Conservation (phyloP, 495 filamentous ascomycete species). For the Talaromyces ruber region DNA sequence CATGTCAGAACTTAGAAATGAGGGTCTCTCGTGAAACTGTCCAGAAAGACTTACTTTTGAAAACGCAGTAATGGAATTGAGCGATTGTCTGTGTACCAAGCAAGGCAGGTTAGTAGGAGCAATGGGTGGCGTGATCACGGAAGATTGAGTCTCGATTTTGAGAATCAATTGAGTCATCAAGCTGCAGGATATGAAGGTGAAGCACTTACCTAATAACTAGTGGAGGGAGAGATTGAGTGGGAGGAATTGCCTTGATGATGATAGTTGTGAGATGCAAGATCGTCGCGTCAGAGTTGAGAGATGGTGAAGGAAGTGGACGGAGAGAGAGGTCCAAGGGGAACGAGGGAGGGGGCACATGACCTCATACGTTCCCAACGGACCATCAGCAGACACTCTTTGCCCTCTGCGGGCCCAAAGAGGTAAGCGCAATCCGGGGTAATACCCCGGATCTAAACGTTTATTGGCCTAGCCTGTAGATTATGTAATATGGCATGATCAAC, state of each 20-base stretch:
- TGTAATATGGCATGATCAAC: neutral
- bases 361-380: neutral
- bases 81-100: neutral
- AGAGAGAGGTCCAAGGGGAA: neutral
- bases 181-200: neutral
- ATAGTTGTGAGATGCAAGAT: neutral
- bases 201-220: neutral
- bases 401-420: neutral
- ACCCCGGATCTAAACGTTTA: neutral
- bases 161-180: neutral
- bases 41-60: neutral
- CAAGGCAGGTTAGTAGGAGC: neutral
- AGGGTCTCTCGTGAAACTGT: neutral
- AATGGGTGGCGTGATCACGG: neutral
- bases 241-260: neutral
- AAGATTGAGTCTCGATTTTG: neutral
- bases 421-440: neutral
- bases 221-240: too few species aligned
- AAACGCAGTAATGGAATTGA: neutral
- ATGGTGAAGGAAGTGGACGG: neutral
- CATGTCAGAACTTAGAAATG: too few species aligned
- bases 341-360: conserved; percentile 1
- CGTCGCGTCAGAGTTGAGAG: neutral
- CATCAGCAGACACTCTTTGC: neutral
- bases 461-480: neutral